Base-by-base conservation (phyloP, 1,284 basidiomycete species). In the Sphaerobolus stellatus region DNA sequence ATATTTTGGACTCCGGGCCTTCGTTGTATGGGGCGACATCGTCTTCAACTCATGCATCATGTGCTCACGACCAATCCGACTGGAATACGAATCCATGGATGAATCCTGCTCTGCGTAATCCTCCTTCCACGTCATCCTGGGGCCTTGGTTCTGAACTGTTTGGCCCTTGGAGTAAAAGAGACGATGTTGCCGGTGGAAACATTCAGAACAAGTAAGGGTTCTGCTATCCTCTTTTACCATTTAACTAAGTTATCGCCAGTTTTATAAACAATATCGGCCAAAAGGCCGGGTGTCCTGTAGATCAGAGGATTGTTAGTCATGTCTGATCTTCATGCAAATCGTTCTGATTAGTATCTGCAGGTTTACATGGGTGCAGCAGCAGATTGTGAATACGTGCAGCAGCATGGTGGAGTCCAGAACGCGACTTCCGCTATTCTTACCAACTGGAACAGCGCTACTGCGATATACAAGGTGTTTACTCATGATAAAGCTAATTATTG, bases 281-380 rank as follows among this genome's bases (percentile, higher is more conserved):
- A 22, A 83, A 77, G 1, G 67, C 71, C 2, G 92, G 93, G 9
- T 96, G 93, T 68, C 89, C 92, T 1, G 82, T 72, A 44, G 76
- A 79, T 0, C 87, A 88, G 65, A 81, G 83, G 71, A 79, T 94
- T 54, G 84, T 93, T 59, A 77, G 87, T n/a, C n/a, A n/a, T n/a
- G n/a, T n/a, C n/a, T n/a, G n/a, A n/a, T n/a, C n/a, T n/a, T 45
- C 22, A 11, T 13, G 22, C 13, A 25, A 28, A 18, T 9, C 28
- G 20, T 27, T 34, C 11, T 51, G 18, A 22, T 54, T 14, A 54
- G n/a, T 7, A 38, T 25, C 14, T 20, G 28, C 20, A 83, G 81
- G 61, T 88, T 24, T 91, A 86, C 64, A 84, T 92, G 79, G 93
- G 93, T 22, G 88, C 94, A 41, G 93, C 93, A 1, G 86, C 92